Conservation (phyloP, 768 basidiomycete species). For the Mycena maculata region DNA sequence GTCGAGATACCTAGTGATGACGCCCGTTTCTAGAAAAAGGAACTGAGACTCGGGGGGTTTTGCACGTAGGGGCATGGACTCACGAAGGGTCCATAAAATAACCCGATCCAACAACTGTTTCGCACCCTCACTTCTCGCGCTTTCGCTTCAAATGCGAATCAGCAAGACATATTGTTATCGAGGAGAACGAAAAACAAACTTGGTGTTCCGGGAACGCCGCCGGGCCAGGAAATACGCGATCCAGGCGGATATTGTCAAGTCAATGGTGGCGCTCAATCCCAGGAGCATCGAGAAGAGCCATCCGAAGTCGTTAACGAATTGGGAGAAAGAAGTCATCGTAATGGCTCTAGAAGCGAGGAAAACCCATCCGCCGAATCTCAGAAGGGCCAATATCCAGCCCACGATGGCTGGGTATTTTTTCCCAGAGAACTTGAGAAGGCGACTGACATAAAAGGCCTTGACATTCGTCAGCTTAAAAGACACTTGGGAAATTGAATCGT, state of each 20-base stretch:
- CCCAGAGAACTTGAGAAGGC: slow-evolving; percentile 33
- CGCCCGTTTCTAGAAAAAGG: slow-evolving; percentile 29
- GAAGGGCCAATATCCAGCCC: slow-evolving; percentile 30
- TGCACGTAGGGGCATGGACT: background rate
- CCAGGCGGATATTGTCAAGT: slow-evolving; percentile 33
- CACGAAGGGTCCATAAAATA: slow-evolving; percentile 35
- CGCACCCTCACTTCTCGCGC: slow-evolving; percentile 29
- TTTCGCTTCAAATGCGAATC: slow-evolving; percentile 15
- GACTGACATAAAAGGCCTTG: slow-evolving; percentile 33
- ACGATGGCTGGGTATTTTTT: slow-evolving; percentile 25
- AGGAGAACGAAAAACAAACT: slow-evolving; percentile 8
- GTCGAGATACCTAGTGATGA: slow-evolving; percentile 29
- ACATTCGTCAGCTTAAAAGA: background rate
- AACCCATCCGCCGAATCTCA: slow-evolving; percentile 33
- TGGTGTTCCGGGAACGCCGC: slow-evolving; percentile 20
- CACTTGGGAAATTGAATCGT: background rate
- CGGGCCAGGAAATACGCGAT: slow-evolving; percentile 34
- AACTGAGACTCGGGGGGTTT: background rate
- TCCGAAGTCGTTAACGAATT: slow-evolving; percentile 28
- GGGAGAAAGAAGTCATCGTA: slow-evolving; percentile 7
- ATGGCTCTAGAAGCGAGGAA: slow-evolving; percentile 29
- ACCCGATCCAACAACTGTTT: slow-evolving; percentile 32
- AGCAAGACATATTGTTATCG: background rate
- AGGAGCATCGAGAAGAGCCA: slow-evolving; percentile 32
- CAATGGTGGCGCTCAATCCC: slow-evolving; percentile 25